Base-by-base conservation (phyloP, 179 eudicot genomes). In the Carnegiea gigantea region DNA sequence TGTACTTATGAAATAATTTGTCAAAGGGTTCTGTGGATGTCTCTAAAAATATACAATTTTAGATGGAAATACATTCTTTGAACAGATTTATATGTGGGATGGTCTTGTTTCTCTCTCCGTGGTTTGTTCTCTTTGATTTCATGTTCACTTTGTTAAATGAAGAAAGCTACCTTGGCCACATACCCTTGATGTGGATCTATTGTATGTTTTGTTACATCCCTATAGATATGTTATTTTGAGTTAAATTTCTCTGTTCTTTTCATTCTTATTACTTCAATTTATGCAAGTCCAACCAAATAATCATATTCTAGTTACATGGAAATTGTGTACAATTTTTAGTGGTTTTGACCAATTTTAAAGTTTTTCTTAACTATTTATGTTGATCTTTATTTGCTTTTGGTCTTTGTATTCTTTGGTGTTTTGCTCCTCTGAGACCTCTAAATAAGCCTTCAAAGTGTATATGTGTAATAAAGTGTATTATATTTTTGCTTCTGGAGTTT, bases 11-110 rank as follows among this genome's bases (percentile, higher is more conserved):
- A 80, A 48, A 30, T 77, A 73, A 83, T 23, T 65, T 62, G 68
- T 30, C 51, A 71, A 70, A n/a, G 23, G 30, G 67, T 71, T 26
- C 30, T 43, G 33, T 38, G 49, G 48, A 30, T 68, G 77, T 87
- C 89, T 74, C 92, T 87, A 85, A 86, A 90, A 86, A 70, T 62
- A 84, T 85, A 89, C 46, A 79, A 86, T 53, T 81, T 75, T 76
- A 67, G 36, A 82, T 49, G 76, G 79, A 83, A 77, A 75, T 81
- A 73, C 76, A 79, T 86, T 87, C 70, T 90, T 80, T 88, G 90
- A 79, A 83, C 76, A 88, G 91, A 90, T 93, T 93, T 92, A 88
- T 78, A 89, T 60, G 77, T 83, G 78, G 90, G 79, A 76, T 75
- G 70, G 46, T 46, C 78, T 78, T 81, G 60, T 65, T 67, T 77